These are phyloP conservation scores for Kodamaea neixiangensis DNA, from an alignment of 805 yeast genomes.

Conservation along the genomic window DNA sequence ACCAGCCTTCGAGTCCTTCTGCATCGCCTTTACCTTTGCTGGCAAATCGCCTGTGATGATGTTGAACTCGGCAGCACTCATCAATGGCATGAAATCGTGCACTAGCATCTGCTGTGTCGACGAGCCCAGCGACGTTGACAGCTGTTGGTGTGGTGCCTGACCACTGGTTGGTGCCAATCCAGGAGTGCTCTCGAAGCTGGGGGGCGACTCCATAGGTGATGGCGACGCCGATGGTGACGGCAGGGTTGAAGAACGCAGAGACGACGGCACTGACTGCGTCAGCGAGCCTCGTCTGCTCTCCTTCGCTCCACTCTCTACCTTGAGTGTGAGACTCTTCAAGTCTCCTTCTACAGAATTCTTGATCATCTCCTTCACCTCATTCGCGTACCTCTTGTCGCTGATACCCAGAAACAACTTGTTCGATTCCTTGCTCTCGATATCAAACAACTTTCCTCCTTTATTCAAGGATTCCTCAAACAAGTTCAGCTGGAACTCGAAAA, in stretches of 20 bases:
- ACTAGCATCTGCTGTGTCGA: conserved; percentile 17
- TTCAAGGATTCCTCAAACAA: conserved; percentile 25
- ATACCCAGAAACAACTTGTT: conserved; percentile 26
- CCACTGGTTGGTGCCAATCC: background rate
- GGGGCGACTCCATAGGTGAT: conserved; percentile 1
- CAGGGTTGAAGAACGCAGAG: background rate
- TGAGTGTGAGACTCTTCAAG: background rate
- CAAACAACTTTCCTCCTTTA: conserved; percentile 18
- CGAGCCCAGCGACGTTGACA: background rate
- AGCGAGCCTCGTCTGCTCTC: background rate
- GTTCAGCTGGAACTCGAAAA: conserved; percentile 38
- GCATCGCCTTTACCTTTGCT: conserved; percentile 18
- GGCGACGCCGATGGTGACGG: conserved; percentile 10
- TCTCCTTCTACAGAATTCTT: conserved; percentile 12
- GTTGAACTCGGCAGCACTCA: conserved; percentile 38
- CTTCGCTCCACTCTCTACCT: background rate
- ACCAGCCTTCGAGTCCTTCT: conserved; percentile 19
- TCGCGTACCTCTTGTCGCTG: conserved; percentile 29
- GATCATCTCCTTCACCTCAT: conserved; percentile 33
- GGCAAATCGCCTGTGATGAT: conserved; percentile 43
- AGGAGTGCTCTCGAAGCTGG: background rate
- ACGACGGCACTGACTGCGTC: background rate
- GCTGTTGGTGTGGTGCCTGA: background rate
- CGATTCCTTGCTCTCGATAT: conserved; percentile 28
- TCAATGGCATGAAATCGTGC: conserved; percentile 45